Base-by-base conservation (phyloP, 2,329 filamentous ascomycete species). In the Aspergillus quadricinctus region DNA sequence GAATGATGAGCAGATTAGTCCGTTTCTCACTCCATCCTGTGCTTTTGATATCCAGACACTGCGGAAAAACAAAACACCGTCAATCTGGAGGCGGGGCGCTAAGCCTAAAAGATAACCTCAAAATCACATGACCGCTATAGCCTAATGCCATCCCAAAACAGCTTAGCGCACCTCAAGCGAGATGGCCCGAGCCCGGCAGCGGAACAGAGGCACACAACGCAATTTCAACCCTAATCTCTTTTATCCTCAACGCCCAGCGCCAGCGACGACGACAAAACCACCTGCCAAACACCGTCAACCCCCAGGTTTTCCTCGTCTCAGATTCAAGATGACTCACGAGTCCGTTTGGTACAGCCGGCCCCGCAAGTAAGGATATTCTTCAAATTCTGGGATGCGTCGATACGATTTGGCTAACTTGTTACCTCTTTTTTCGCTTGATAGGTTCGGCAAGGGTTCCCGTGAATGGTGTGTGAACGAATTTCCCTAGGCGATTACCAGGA, bases 311-410 rank as follows among this genome's bases (percentile, higher is more conserved):
- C 58, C 60, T 63, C 66, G 61, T 63, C 66, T 64, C 63, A 65
- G 66, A 70, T 78, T 80, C 80, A 88, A 75, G 76, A 90, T 90
- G 87, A 87, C 87, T 80, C 88, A 90, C 92, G 93, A 97, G 85
- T 92, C 89, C 77, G 92, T 97, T 83, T 99, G 93, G 92, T 96
- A 95, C 88, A 96, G 92, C 76, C 92, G 94, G 80, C 94, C 94
- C 77, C 89, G 92, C 81, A 91, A 80, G 79, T 96, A 95, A 70
- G 70, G 62, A 57, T 53, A 54, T 53, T 28, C 17, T 48, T 45
- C 29, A 9, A 35, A 35, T 46, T 19, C 41, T 40, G 29, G 23
- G 46, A 21, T 49, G 43, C 46, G 29, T 45, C 25, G 57, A 53
- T 49, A 55, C 40, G 40, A 40, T 60, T 62, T 59, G 49, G 52